Evolutionary conservation across 1,139 yeast species (phyloP), one percentile per base, ranked within the genome.

Genomic region (Geotrichum phurueaensis): DNA sequence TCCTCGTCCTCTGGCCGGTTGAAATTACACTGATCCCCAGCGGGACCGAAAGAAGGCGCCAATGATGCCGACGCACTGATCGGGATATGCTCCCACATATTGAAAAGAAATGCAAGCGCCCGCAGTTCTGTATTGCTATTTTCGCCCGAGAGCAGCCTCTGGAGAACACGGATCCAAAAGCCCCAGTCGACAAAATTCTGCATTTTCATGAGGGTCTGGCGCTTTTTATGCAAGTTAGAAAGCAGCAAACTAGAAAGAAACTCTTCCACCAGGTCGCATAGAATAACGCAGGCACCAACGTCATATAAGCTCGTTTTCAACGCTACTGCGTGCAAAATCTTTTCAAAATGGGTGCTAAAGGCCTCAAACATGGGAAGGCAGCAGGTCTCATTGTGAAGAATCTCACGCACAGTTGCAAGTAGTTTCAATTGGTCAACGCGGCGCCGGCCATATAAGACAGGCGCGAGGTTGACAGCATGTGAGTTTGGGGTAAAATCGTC

Each of bases 51-150:
- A 25, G 29, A 25, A 4, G 29, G 29, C 29, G 29, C 6, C 29
- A 6, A 25, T 1, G 29, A 25, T 25, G 29, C 67, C 18, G 55
- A 59, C 64, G 54, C 67, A 70, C 58, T 68, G 69, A 68, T 66
- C 0, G 96, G 94, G n/a, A 89, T 77, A 66, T 79, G 74, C 57
- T 84, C 87, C 96, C 96, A 89, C 2, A 85, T 72, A 70, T 88
- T 87, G 74, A 85, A 89, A 60, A 89, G 71, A 63, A 86, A 81
- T 2, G 92, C 83, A 54, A 89, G 71, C 23, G 84, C 83, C 63
- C 87, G 81, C 51, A 87, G 76, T 62, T 87, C 82, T 27, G 82
- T 79, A 66, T 84, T 86, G 63, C 84, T 78, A 69, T 84, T 89
- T 59, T 84, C 85, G 9, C 89, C 82, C 6, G 48, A 29, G 13